Evolutionary conservation across 2,329 filamentous ascomycete species (phyloP).

Genomic region (Diaporthe citriasiana): DNA sequence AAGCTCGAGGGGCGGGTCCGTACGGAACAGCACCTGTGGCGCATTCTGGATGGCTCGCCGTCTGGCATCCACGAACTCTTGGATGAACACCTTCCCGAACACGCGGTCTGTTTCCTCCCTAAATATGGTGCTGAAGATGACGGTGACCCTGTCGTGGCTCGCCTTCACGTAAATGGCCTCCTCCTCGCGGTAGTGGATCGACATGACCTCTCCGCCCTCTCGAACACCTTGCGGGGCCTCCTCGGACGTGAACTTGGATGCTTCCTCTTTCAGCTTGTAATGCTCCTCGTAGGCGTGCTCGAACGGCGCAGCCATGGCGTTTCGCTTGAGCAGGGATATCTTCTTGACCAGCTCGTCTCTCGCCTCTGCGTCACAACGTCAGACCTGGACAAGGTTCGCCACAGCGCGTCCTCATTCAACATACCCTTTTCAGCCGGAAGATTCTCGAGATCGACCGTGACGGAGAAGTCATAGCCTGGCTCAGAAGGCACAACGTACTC

Average conservation of each 20-base stretch:
- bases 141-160: conserved; percentile 95
- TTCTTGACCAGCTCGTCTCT: conserved; percentile 88
- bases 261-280: conserved; percentile 86
- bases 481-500: conserved; percentile 90
- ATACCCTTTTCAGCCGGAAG: conserved; percentile 84
- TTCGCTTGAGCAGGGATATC: conserved; percentile 94
- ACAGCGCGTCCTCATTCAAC: conserved; percentile 35
- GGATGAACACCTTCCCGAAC: conserved; percentile 97
- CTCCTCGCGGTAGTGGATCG: conserved; percentile 98
- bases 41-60: conserved; percentile 97
- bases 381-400: background rate
- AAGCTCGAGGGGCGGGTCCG: conserved; percentile 92
- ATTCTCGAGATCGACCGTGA: conserved; percentile 88
- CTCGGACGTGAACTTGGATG: conserved; percentile 92
- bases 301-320: conserved; percentile 98
- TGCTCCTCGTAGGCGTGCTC: conserved; percentile 97
- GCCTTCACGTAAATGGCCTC: conserved; percentile 99
- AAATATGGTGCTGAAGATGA: conserved; percentile 99
- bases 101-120: conserved; percentile 97
- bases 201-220: conserved; percentile 93
- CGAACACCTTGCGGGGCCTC: conserved; percentile 90
- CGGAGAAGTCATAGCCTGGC: conserved; percentile 94
- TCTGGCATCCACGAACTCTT: conserved; percentile 98
- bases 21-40: conserved; percentile 95
- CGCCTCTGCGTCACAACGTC: conserved; percentile 69